These are phyloP conservation scores for Cercospora sp. DNA, from an alignment of 2,329 filamentous ascomycete genomes.

Conservation along the genomic window DNA sequence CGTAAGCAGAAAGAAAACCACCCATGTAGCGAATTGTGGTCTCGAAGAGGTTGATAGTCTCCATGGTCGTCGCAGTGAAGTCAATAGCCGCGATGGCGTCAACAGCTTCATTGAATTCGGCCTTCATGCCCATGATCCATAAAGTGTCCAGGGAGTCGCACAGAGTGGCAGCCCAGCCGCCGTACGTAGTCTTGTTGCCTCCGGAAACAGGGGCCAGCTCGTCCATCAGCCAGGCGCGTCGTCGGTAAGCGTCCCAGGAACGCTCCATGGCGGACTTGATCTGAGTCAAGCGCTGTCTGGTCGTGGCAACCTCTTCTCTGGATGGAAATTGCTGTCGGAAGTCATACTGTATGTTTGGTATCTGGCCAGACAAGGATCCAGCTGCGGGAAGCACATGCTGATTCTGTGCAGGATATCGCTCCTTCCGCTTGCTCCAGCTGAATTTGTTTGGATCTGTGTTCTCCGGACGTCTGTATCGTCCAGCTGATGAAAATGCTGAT, in stretches of 20 bases:
- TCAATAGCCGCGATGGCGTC: conserved; percentile 60
- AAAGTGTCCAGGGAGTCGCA: conserved; percentile 74
- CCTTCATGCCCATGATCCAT: conserved; percentile 68
- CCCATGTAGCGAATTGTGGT: conserved; percentile 72
- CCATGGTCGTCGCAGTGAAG: conserved; percentile 56
- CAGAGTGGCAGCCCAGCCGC: conserved; percentile 85
- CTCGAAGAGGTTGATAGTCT: conserved; percentile 67
- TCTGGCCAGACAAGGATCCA: background rate
- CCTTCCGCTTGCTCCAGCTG: conserved; percentile 21
- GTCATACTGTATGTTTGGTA: conserved; percentile 21
- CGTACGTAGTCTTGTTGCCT: conserved; percentile 74
- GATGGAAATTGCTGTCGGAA: conserved; percentile 9
- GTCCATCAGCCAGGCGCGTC: conserved; percentile 80
- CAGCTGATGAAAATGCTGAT: background rate
- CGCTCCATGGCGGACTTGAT: conserved; percentile 75
- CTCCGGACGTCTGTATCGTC: background rate
- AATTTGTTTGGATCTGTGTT: conserved; percentile 6
- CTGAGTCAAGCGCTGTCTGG: conserved; percentile 21
- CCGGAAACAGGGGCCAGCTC: conserved; percentile 70
- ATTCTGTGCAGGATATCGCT: conserved; percentile 20
- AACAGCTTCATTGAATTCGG: conserved; percentile 67
- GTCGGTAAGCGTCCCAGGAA: conserved; percentile 79
- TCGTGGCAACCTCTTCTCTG: conserved; percentile 7
- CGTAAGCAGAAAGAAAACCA: conserved; percentile 68
- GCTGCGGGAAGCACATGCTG: conserved; percentile 15